Conservation (phyloP, 1,139 yeast species). For the Hansenula anomala region DNA sequence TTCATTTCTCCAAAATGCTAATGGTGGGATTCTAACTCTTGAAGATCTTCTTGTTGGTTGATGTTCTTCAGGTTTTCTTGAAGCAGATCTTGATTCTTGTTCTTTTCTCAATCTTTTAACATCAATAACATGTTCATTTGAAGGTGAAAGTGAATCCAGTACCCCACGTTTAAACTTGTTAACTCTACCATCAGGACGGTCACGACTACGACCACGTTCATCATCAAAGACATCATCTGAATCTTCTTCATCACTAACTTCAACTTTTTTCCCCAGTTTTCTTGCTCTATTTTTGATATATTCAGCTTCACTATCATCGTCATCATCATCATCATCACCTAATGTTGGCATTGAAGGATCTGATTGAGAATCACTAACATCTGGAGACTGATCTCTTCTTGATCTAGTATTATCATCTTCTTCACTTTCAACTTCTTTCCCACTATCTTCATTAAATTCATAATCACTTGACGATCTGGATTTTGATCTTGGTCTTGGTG, state of each 20-base stretch:
- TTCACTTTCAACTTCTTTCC: conserved; percentile 24
- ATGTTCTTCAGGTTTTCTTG: conserved; percentile 14
- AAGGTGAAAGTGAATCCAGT: conserved; percentile 2
- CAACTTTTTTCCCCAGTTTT: background rate
- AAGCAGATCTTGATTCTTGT: conserved; percentile 17
- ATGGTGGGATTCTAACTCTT: conserved; percentile 64
- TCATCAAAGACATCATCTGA: conserved; percentile 3
- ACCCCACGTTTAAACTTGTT: conserved; percentile 14
- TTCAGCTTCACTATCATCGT: conserved; percentile 6
- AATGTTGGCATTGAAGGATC: background rate
- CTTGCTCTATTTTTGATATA: background rate
- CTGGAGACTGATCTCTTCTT: background rate
- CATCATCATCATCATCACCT: conserved; percentile 9
- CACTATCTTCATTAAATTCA: conserved; percentile 20
- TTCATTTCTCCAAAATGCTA: conserved; percentile 87
- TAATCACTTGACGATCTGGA: conserved; percentile 21
- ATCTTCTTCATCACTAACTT: conserved; percentile 7
- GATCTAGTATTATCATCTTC: conserved; percentile 10
- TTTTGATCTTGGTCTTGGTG: background rate
- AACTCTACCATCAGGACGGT: background rate
- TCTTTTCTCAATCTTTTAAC: conserved; percentile 13
- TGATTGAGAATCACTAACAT: conserved; percentile 2
- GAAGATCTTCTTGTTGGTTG: conserved; percentile 47
- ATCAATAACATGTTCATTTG: conserved; percentile 13
- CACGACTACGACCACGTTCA: background rate